Percentiles rank a stretch among this genome's conserved stretches.
Evolutionary conservation across 768 basidiomycete species (phyloP).

Genomic region (Lactifluus subvellereus): DNA sequence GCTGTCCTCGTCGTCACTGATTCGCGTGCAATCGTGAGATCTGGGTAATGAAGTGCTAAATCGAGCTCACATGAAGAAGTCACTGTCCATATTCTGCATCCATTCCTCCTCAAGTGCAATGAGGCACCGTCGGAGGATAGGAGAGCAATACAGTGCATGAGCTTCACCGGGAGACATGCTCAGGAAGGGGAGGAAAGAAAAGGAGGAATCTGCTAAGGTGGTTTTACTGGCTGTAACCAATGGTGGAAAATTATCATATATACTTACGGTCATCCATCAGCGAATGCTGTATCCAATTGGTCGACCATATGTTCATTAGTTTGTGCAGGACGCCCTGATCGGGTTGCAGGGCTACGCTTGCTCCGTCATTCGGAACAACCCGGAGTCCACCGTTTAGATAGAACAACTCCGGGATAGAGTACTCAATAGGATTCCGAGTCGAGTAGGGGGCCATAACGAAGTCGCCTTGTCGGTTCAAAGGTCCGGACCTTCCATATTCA

Average conservation of each 20-base stretch:
- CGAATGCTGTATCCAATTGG: conserved; percentile 72
- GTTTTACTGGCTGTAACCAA: conserved; percentile 21
- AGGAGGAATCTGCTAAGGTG: conserved; percentile 44
- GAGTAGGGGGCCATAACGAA: conserved; percentile 79
- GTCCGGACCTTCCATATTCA: conserved; percentile 72
- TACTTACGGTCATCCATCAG: conserved; percentile 56
- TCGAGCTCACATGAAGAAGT: conserved; percentile 41
- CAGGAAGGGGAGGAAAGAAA: conserved; percentile 74
- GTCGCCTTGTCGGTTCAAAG: conserved; percentile 84
- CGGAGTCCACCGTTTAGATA: conserved; percentile 74
- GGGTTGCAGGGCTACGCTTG: conserved; percentile 36
- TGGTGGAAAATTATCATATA: conserved; percentile 8
- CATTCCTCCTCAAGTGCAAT: conserved; percentile 43
- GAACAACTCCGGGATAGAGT: conserved; percentile 65
- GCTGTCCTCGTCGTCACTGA: conserved; percentile 13
- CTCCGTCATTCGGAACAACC: conserved; percentile 53
- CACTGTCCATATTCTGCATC: conserved; percentile 35
- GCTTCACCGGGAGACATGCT: conserved; percentile 58
- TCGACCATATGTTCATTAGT: conserved; percentile 87
- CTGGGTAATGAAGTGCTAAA: not conserved
- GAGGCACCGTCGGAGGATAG: conserved; percentile 54
- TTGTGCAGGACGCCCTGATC: conserved; percentile 54
- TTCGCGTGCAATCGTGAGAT: not conserved
- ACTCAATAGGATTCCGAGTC: conserved; percentile 80
- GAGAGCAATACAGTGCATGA: conserved; percentile 52